Evolutionary conservation across 495 filamentous ascomycete genomes (phyloP), one percentile per base, ranked within the genome.

Genomic region (Rusavskia elegans): DNA sequence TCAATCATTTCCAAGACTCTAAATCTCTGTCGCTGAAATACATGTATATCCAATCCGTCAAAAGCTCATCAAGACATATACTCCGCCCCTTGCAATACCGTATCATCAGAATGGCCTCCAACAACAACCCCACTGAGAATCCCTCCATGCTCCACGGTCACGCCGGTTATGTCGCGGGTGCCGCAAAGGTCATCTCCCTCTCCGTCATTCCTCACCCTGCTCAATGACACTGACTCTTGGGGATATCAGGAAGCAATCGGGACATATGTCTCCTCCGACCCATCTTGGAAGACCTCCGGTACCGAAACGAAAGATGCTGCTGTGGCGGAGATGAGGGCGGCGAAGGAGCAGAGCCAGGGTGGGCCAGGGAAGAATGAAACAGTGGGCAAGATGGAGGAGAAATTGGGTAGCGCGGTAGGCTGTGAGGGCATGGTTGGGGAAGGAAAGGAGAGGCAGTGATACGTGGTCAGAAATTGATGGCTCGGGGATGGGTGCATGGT

Each of bases 361-460:
- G 23, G 55, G 20, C 46, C 48, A 19, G 48, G 16, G 16, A 60
- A 60, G 48, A 60, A 55, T 14, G 39, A 42, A 20, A 60, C 53
- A 11, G 16, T 60, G 42, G 58, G 58, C 3, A 58, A 54, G 38
- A 50, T 54, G 8, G 58, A 60, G 35, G 51, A 60, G 20, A 55
- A 46, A 11, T 30, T 58, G 20, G 58, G 58, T 14, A 48, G 53
- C 6, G 58, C 46, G 14, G 55, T 56, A 2, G 58, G 58, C 2
- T 60, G 58, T 41, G 58, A 57, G 46, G 58, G 58, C 6, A 60
- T 60, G 58, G 58, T 57, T 37, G 58, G 56, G 14, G 58, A 60
- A 38, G 58, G 58, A 8, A 53, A 32, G 40, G 56, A 56, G 41
- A 50, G 58, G 21, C 52, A 58, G 37, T 50, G 44, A 46, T 10